Base-by-base conservation (phyloP, 169 alveolate genomes). In the Plasmodium falciparum region DNA sequence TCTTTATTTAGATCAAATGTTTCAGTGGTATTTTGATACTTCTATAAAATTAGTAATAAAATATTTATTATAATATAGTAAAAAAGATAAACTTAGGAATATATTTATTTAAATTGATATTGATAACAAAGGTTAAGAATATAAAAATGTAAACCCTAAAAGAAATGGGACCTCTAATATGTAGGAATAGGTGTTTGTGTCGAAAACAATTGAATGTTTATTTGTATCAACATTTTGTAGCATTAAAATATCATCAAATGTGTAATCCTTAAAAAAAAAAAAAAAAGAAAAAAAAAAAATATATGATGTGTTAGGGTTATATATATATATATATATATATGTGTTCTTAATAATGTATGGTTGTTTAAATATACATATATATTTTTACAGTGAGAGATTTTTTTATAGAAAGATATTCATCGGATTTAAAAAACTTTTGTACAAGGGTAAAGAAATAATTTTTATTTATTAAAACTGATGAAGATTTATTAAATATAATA, bases 221-320 rank as follows among this genome's bases (percentile, higher is more conserved):
- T 59, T 71, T 69, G 52, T 80, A 65, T 80, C 54, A 47, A 67
- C 67, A 17, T 67, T 69, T 62, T 80, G 56, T 13, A 20, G 4
- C 67, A 80, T 80, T 67, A 80, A 69, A 26, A 80, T 47, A 45
- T 80, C 90, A 59, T 80, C 80, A 13, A 69, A 56, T 52, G 67
- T 80, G 52, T 80, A 80, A 33, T 80, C 56, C 90, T 80, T 58
- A 67, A 70, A 49, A 29, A 61, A 22, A 4, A 45, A 17, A 29
- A 11, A 17, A 61, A 61, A 17, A 15, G 9, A 24, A 56, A 63
- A 9, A 63, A 24, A 13, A 22, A 13, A 17, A 24, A 20, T n/a
- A 24, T 56, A 9, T 56, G 26, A 29, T 29, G 5, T 29, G 0
- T 29, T 29, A 29, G 39, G 39, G 39, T 29, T 29, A n/a, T 71